These are phyloP conservation scores for Zhuliangozyma blackwelliae DNA, from an alignment of 1,139 yeast species.

Conservation along the genomic window DNA sequence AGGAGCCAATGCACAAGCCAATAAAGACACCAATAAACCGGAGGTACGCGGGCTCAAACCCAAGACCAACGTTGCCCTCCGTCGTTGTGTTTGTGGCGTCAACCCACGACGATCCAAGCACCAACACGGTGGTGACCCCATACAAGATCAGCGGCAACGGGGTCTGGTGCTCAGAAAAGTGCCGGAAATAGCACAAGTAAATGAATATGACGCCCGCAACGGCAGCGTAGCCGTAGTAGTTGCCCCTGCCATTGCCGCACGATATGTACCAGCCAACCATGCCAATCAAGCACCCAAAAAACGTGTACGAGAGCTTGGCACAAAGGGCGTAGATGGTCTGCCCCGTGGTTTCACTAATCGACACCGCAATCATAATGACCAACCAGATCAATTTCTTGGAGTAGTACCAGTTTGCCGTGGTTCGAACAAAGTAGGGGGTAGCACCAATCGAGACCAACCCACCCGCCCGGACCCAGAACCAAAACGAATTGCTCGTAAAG, in stretches of 20 bases:
- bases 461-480: conserved; percentile 32
- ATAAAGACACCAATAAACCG: conserved; percentile 27
- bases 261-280: conserved; percentile 38
- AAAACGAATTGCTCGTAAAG: conserved; percentile 19
- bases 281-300: conserved; percentile 30
- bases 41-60: conserved; percentile 25
- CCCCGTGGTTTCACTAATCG: conserved; percentile 31
- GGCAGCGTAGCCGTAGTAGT: conserved; percentile 28
- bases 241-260: conserved; percentile 27
- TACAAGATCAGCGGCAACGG: conserved; percentile 28
- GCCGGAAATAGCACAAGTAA: conserved; percentile 25
- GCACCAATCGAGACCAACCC: conserved; percentile 22
- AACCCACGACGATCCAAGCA: conserved; percentile 34
- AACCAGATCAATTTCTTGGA: conserved; percentile 28
- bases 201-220: conserved; percentile 27
- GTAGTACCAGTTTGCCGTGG: conserved; percentile 32
- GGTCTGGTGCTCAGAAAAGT: conserved; percentile 28
- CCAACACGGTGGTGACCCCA: conserved; percentile 28
- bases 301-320: conserved; percentile 25
- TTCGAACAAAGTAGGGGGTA: conserved; percentile 25
- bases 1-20: conserved; percentile 28
- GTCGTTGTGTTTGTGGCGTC: conserved; percentile 15
- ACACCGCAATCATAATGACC: conserved; percentile 31
- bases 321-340: conserved; percentile 27
- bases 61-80: conserved; percentile 23